phyloP scores from a whole-genome alignment of 306 rosid genomes.

The Ormosia emarginata region DNA sequence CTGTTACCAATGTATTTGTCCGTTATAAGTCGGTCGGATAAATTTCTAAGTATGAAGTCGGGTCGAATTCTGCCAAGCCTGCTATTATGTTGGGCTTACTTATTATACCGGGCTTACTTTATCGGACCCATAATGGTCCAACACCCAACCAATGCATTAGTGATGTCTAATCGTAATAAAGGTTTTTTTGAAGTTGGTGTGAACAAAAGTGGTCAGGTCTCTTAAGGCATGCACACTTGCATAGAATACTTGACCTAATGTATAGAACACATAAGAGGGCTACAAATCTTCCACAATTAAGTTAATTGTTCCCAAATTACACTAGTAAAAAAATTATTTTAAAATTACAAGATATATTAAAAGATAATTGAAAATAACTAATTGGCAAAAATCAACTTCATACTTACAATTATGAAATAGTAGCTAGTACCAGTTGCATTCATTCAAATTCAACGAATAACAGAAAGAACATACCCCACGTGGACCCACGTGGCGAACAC shows the following conservation, averaged over 20 bases:
- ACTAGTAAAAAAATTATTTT: not conserved
- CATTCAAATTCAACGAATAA: slow-evolving; percentile 28
- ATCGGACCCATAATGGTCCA: too few relatives aligned
- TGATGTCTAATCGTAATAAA: not conserved
- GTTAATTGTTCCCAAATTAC: not conserved
- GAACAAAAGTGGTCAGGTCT: slow-evolving; percentile 7
- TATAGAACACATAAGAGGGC: not conserved
- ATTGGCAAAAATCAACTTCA: slow-evolving; percentile 34
- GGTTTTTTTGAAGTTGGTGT: slow-evolving; percentile 8
- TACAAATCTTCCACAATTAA: slow-evolving; percentile 2
- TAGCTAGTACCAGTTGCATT: not conserved
- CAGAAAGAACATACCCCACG: too few relatives aligned
- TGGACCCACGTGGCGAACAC: too few relatives aligned
- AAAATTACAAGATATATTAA: not conserved
- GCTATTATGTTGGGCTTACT: too few relatives aligned
- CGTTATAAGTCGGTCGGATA: too few relatives aligned
- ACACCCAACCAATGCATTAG: not conserved
- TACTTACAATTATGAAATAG: not conserved
- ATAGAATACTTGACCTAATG: not conserved
- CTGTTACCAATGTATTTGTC: too few relatives aligned
- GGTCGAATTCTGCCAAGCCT: too few relatives aligned
- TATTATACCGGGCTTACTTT: too few relatives aligned
- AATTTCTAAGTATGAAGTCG: too few relatives aligned
- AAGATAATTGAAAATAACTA: not conserved
- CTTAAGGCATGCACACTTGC: not conserved